These are phyloP conservation scores for Bretziella fagacearum DNA, from an alignment of 2,329 filamentous ascomycete species.

Conservation along the genomic window DNA sequence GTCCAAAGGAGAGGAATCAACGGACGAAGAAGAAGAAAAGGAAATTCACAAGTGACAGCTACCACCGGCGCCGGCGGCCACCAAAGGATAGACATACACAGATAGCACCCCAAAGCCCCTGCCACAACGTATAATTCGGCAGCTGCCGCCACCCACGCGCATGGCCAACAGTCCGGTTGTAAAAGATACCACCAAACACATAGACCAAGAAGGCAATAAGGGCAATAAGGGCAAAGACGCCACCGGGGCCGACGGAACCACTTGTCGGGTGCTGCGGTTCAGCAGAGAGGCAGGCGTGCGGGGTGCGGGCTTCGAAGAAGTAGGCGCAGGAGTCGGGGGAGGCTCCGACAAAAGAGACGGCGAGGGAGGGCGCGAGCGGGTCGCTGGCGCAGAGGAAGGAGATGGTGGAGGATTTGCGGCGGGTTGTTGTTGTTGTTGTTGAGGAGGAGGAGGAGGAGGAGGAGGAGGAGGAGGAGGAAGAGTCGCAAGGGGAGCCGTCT, in stretches of 20 bases:
- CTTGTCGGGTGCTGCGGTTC: conserved; percentile 53
- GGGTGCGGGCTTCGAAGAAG: conserved; percentile 82
- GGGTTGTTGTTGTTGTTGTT: conserved; percentile 17
- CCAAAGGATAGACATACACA: conserved; percentile 14
- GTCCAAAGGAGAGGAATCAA: background rate
- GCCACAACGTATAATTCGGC: conserved; percentile 88
- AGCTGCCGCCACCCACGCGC: conserved; percentile 89
- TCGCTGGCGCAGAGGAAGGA: conserved; percentile 88
- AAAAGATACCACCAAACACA: conserved; percentile 80
- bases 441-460: conserved; percentile 13
- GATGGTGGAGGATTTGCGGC: conserved; percentile 68
- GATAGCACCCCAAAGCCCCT: conserved; percentile 44
- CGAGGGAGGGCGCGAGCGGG: conserved; percentile 47
- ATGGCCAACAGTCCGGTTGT: conserved; percentile 86
- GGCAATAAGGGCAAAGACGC: conserved; percentile 79
- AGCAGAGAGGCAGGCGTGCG: conserved; percentile 56
- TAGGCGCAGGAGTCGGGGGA: conserved; percentile 86
- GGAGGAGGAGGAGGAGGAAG: conserved; percentile 14
- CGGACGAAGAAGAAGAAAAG: conserved; percentile 3
- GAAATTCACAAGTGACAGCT: background rate
- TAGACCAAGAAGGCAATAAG: conserved; percentile 68
- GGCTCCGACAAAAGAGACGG: conserved; percentile 64
- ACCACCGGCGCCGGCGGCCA: conserved; percentile 13
- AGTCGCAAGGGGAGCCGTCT: conserved; percentile 56
- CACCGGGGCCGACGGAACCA: conserved; percentile 45